These are phyloP conservation scores for Xylaria grammica DNA, from an alignment of 495 filamentous ascomycete genomes.

Conservation along the genomic window DNA sequence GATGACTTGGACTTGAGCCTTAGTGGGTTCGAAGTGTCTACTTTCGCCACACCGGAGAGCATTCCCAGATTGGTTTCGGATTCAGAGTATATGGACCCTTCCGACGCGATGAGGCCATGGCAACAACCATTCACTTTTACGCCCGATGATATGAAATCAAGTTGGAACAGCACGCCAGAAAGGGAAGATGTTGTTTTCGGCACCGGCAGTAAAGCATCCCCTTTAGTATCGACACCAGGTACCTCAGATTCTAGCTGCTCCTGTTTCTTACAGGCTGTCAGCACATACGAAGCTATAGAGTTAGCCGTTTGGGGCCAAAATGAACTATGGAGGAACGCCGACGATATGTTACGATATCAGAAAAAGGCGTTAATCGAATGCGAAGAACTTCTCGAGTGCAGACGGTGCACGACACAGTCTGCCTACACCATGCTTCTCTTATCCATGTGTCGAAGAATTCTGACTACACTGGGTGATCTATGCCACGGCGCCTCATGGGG, in stretches of 20 bases:
- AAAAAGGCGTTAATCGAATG: constrained; percentile 23
- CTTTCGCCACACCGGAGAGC: constrained; percentile 10
- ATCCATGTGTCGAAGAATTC: constrained; percentile 22
- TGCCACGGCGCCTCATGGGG: constrained; percentile 5
- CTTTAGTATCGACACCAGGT: constrained; percentile 3
- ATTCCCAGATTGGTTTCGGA: constrained; percentile 13
- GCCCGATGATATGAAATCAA: constrained; percentile 14
- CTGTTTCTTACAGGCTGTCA: constrained; percentile 21
- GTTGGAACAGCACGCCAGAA: constrained; percentile 19
- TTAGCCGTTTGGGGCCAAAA: constrained; percentile 19
- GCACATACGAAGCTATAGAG: constrained; percentile 25
- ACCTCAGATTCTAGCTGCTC: constrained; percentile 19
- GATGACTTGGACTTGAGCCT: constrained; percentile 20
- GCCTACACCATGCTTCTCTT: constrained; percentile 26
- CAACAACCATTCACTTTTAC: constrained; percentile 17
- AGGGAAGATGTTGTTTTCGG: constrained; percentile 15
- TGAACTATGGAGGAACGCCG: constrained; percentile 17
- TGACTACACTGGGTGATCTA: constrained; percentile 12
- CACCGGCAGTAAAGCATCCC: constrained; percentile 11
- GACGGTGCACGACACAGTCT: constrained; percentile 16
- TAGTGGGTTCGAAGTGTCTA: constrained; percentile 12
- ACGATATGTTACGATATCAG: constrained; percentile 20
- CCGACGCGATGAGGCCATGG: constrained; percentile 19
- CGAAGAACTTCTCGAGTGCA: constrained; percentile 20
- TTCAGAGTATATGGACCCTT: constrained; percentile 23